Evolutionary conservation across 345 rosid species (phyloP), one percentile per base, ranked within the genome.

Genomic region (Brassica cretica): DNA sequence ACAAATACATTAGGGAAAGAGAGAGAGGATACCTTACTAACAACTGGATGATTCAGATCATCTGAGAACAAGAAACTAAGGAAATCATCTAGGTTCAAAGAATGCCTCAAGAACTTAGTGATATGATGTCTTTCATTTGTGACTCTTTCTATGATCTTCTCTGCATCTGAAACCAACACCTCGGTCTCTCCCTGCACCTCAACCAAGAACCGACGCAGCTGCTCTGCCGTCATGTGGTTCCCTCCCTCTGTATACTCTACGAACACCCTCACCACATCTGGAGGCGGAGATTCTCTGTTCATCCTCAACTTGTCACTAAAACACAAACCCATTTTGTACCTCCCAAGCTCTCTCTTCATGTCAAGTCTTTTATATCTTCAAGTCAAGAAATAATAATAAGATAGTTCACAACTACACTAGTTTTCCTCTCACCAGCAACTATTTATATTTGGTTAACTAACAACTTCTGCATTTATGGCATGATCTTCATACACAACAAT

Each of bases 61-160:
- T 80, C 55, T 46, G 87, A 84, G 82, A 87, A 86, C 84, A 91
- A 78, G 78, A 82, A 87, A 72, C 83, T 82, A 59, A 86, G 83
- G 82, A 91, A 88, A 73, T 87, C 94, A 59, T 91, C 97, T 33
- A 89, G 89, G 62, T 87, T 87, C 69, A 92, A 87, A 1, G 85
- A 60, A 58, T 77, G 78, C 75, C 91, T 85, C 12, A 86, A 73
- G 81, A 86, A 90, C 86, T 77, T 87, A 5, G 90, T 73, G 32
- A 90, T 73, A 68, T 87, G 90, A 80, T 85, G 96, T 72, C 88
- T 84, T 65, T 60, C 74, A 39, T 75, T 82, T 76, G 86, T 77
- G 67, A 89, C 69, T 82, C 82, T 84, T 7, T 85, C 87, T 25
- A 93, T 76, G 72, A 87, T 82, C 85, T 84, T 79, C 76, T 82